Percentiles rank a stretch among this genome's conserved stretches.
Evolutionary conservation across 1,139 yeast genomes (phyloP).

Genomic region (Blastobotrys illinoisensis): DNA sequence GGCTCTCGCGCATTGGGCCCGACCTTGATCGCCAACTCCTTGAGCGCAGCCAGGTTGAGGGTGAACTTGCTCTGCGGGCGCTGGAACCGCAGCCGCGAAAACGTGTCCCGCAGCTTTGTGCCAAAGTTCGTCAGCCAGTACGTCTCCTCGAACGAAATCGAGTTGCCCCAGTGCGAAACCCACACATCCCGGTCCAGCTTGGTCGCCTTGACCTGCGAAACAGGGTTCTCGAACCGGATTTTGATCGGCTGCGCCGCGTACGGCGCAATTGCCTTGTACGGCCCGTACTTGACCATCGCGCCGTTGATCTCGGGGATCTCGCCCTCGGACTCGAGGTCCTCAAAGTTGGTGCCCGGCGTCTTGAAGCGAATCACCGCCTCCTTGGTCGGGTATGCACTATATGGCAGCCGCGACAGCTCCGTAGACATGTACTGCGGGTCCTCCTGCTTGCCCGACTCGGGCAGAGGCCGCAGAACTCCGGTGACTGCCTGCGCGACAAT

Average conservation of each 20-base stretch:
- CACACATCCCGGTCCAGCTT: slow-evolving; percentile 70
- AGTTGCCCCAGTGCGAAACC: slow-evolving; percentile 71
- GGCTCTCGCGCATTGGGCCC: slow-evolving; percentile 51
- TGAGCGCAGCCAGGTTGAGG: slow-evolving; percentile 35
- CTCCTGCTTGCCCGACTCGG: slow-evolving; percentile 54
- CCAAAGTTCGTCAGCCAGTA: slow-evolving; percentile 77
- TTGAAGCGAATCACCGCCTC: slow-evolving; percentile 45
- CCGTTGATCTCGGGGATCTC: slow-evolving; percentile 31
- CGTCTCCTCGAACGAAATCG: slow-evolving; percentile 70
- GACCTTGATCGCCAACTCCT: slow-evolving; percentile 46
- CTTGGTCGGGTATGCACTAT: slow-evolving; percentile 58
- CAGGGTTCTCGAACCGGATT: slow-evolving; percentile 58
- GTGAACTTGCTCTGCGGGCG: slow-evolving; percentile 32
- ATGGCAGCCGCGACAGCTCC: slow-evolving; percentile 51
- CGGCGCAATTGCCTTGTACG: slow-evolving; percentile 45
- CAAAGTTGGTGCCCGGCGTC: slow-evolving; percentile 17
- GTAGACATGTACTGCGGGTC: slow-evolving; percentile 58
- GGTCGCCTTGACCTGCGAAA: slow-evolving; percentile 59
- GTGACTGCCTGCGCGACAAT: slow-evolving; percentile 51
- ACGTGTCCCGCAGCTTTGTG: slow-evolving; percentile 56
- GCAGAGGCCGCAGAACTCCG: slow-evolving; percentile 52
- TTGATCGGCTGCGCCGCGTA: slow-evolving; percentile 46
- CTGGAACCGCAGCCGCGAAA: slow-evolving; percentile 75
- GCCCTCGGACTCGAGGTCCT: slow-evolving; percentile 21
- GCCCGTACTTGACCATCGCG: slow-evolving; percentile 51